phyloP scores from a whole-genome alignment of 805 yeast species.

The Maudiozyma bulderi region DNA sequence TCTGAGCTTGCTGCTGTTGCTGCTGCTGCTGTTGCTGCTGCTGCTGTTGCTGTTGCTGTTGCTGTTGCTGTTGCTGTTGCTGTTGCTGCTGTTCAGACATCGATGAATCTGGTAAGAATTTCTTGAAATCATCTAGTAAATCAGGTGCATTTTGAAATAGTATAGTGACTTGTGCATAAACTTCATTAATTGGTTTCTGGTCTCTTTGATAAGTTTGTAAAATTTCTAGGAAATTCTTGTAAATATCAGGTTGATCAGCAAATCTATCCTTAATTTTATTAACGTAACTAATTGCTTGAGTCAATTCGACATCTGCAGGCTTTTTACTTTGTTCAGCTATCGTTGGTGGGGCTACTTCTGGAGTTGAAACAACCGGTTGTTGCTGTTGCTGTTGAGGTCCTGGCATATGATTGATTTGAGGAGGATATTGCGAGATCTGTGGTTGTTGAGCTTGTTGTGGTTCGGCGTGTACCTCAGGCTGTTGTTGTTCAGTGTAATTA shows the following conservation, averaged over 20 bases:
- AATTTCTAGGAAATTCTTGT: constrained; percentile 88
- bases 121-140: constrained; percentile 85
- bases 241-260: constrained; percentile 88
- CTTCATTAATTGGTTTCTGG: constrained; percentile 90
- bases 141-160: constrained; percentile 92
- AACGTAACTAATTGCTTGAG: constrained; percentile 93
- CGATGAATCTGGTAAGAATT: constrained; percentile 73
- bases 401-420: constrained; percentile 1
- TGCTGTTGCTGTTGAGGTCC: constrained; percentile 13
- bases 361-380: neutral
- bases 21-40: constrained; percentile 17
- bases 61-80: constrained; percentile 14
- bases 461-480: neutral
- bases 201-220: constrained; percentile 95
- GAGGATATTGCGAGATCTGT: constrained; percentile 5
- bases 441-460: constrained; percentile 1
- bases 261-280: constrained; percentile 92
- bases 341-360: neutral
- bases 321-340: constrained; percentile 9
- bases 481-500: neutral
- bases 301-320: constrained; percentile 78
- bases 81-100: constrained; percentile 21
- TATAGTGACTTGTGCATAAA: constrained; percentile 83
- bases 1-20: constrained; percentile 7
- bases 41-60: constrained; percentile 8